Evolutionary conservation across 2,329 filamentous ascomycete genomes (phyloP), one percentile per base, ranked within the genome.

Genomic region (Pseudogymnoascus pannorum): DNA sequence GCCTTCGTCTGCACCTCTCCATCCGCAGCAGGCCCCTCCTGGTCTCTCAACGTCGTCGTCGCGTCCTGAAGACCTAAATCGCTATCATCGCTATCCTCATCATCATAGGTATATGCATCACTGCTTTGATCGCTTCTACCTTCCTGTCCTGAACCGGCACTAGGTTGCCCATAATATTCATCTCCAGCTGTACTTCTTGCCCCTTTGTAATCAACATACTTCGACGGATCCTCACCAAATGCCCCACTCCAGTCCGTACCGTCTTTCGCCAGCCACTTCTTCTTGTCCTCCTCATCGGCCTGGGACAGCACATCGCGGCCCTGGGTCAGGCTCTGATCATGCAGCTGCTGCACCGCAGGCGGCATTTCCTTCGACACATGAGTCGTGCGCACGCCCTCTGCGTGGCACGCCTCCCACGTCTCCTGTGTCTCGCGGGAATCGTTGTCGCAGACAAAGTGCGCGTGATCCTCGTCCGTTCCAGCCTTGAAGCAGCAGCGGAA

Each of bases 371-470:
- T 81, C 8, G 82, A 77, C 0, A 97, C 91, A 26, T 85, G 81
- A 61, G 86, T 82, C 12, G 80, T 75, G 2, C 94, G 85, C 0
- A 96, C 90, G 11, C 93, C 93, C 73, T 97, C 92, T 0, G 91
- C 86, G 40, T 88, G 84, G 72, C 93, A 97, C 0, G 92, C 90
- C 73, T 97, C 92, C 91, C 92, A 97, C 0, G 88, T 89, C 76
- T 97, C 93, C 66, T 91, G 96, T 0, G 92, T 97, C 77, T 97
- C 94, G 31, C 93, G 87, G 1, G 88, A 87, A 71, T 96, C 87
- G 69, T 96, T 96, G 73, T 95, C 90, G 57, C 86, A 83, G 20
- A 96, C 87, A 68, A 96, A 97, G 1, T 80, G 81, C 66, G 90
- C 82, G 71, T 97, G 94, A 16, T 91, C 88, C 60, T 90, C 85